Evolutionary conservation across 2,329 filamentous ascomycete species (phyloP), one percentile per base, ranked within the genome.

Genomic region (Intubia oerlemansii): DNA sequence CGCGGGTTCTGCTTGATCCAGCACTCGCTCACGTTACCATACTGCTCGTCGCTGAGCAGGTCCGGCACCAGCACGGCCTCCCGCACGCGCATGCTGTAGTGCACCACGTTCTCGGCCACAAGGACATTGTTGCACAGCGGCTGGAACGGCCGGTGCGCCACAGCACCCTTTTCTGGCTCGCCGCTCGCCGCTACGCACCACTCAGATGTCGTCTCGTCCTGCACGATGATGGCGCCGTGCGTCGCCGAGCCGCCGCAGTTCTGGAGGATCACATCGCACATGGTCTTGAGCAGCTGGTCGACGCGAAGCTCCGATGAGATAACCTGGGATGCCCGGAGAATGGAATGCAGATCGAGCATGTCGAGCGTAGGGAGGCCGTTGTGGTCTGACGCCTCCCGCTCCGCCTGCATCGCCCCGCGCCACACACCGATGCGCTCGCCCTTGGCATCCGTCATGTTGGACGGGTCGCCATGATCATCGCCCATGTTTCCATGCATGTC

Each of bases 321-420:
- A 24, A 84, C 65, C 43, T 82, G 78, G 8, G 74, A 81, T 3
- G 73, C 79, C 39, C 78, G 70, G 10, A 85, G 55, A 33, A 85
- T 84, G 15, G 73, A 74, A 24, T 78, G 72, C 35, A 84, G 49
- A 46, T 84, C 78, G 42, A 85, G 71, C 71, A 85, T 82, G 50
- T 85, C 78, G 30, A 85, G 59, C 17, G 75, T 70, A 23, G 75
- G 74, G 34, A 82, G 56, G 9, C 72, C 70, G 20, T 56, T 65
- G 3, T 62, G 64, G 2, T 33, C 37, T 2, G 26, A 13, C 5
- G 17, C 8, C 5, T 37, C 35, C 13, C 62, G 55, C 36, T 68
- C 66, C 5, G 60, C 58, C 26, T 59, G 52, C 50, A 66, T 67
- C 9, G 63, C 61, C 11, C 64, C 64, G 38, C 66, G 57, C 67